Percentiles rank a stretch among this genome's conserved stretches.
These are phyloP conservation scores for Trametes cinnabarina DNA, from an alignment of 768 basidiomycete species.

Conservation along the genomic window DNA sequence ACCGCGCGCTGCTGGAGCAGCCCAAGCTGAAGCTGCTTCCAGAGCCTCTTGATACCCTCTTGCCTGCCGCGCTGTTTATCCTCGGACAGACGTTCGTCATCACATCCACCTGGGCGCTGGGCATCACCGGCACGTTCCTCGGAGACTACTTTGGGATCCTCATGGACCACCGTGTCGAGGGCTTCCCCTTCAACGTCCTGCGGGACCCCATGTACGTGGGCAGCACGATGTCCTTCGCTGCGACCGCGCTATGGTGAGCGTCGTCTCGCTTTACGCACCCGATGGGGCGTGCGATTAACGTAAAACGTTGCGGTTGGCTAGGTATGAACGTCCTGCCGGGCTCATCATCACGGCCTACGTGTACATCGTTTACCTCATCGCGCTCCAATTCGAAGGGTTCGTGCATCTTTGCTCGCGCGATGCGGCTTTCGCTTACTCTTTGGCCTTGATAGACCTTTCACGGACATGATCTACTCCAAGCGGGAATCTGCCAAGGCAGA, in stretches of 20 bases:
- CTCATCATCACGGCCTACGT: slow-evolving; percentile 78
- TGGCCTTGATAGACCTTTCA: slow-evolving; percentile 58
- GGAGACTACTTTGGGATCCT: slow-evolving; percentile 83
- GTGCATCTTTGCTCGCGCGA: slow-evolving; percentile 26
- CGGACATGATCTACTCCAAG: slow-evolving; percentile 75
- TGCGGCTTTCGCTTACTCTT: neutral
- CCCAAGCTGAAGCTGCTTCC: slow-evolving; percentile 67
- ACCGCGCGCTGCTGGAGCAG: slow-evolving; percentile 71
- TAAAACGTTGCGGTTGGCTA: slow-evolving; percentile 26
- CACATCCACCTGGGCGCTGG: slow-evolving; percentile 85
- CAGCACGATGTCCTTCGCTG: slow-evolving; percentile 86
- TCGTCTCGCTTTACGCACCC: slow-evolving; percentile 1
- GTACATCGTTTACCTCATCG: slow-evolving; percentile 79
- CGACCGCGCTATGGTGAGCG: slow-evolving; percentile 81
- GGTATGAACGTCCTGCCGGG: slow-evolving; percentile 86
- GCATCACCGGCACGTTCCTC: slow-evolving; percentile 91
- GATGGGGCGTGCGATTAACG: neutral
- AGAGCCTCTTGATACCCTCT: slow-evolving; percentile 55
- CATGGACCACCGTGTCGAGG: slow-evolving; percentile 88
- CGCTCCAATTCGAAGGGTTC: slow-evolving; percentile 87
- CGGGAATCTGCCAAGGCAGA: slow-evolving; percentile 37
- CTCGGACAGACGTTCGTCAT: slow-evolving; percentile 84
- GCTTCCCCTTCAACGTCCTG: slow-evolving; percentile 94
- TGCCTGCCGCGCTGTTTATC: slow-evolving; percentile 61
- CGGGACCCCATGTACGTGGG: slow-evolving; percentile 97